Evolutionary conservation across 208 protist genomes (phyloP), one percentile per base, ranked within the genome.

Genomic region (Leishmania major): DNA sequence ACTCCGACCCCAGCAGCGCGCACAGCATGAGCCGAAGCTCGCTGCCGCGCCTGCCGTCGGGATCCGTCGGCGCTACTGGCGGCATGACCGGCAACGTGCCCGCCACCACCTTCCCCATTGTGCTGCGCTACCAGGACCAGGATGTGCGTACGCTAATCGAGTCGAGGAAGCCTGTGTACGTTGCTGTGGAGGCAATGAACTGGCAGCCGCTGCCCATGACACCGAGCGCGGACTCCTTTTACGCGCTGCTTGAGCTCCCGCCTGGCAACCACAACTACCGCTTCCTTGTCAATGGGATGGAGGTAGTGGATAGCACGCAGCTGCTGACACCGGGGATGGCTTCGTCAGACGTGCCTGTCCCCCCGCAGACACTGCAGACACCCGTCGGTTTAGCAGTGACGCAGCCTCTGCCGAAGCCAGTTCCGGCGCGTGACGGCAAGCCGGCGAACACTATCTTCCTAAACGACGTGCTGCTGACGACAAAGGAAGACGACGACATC

Each of bases 131-230:
- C 79, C 80, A 85, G 2, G 92, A 93, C 83, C 88, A 93, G 77
- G 91, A 96, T 77, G 91, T 89, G 37, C 66, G 75, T 45, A 10
- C 66, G n/a, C 84, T 95, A 37, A 79, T 95, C 25, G 77, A 89
- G 37, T 81, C 87, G 35, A 82, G 88, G 43, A 84, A 89, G 73
- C 75, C 80, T 0, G 77, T 96, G 6, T 92, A 86, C 69, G 91
- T 97, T 43, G 70, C 75, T 31, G 92, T 97, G 70, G 92, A 96
- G 87, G 77, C 89, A 74, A 79, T 93, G 75, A 83, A 84, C 45
- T 97, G 94, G 93, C 84, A 93, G 78, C 88, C 87, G 51, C 43
- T 95, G 51, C 90, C 91, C 75, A 97, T 97, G 94, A 91, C 93
- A 45, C 84, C 92, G 2, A 96, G 94, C 84, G 89, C 90, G 15